Conservation (phyloP, 2,329 filamentous ascomycete species). For the Ascochyta fabae region DNA sequence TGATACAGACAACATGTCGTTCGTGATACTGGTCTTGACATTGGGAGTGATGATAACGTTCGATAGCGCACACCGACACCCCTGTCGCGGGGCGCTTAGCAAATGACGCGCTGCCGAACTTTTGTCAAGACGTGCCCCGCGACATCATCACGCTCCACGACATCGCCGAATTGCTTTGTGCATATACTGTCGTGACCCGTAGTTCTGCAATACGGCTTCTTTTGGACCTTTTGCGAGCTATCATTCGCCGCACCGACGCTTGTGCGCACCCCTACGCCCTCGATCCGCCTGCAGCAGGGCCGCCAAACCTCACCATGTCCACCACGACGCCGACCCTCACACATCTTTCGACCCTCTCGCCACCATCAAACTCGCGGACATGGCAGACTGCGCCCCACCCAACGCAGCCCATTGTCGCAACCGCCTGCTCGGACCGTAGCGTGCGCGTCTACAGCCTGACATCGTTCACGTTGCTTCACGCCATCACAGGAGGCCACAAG, state of each 20-base stretch:
- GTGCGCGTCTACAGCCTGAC: slow-evolving; percentile 89
- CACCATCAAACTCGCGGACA: slow-evolving; percentile 67
- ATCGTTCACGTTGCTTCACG: slow-evolving; percentile 78
- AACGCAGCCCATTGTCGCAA: slow-evolving; percentile 84
- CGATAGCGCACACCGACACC: slow-evolving; percentile 24
- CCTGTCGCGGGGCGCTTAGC: slow-evolving; percentile 23
- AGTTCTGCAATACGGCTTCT: background rate
- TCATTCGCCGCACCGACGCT: background rate
- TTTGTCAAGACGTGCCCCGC: slow-evolving; percentile 17
- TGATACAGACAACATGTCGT: background rate
- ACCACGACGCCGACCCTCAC: slow-evolving; percentile 37
- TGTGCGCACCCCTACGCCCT: background rate
- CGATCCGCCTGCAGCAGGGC: slow-evolving; percentile 8
- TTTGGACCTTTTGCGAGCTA: background rate
- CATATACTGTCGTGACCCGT: background rate
- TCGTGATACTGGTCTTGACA: background rate
- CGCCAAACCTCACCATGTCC: slow-evolving; percentile 28
- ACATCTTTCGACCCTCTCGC: slow-evolving; percentile 60
- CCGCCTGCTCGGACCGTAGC: slow-evolving; percentile 82
- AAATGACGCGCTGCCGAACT: slow-evolving; percentile 33
- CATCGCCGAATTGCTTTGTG: slow-evolving; percentile 1
- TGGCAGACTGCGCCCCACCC: slow-evolving; percentile 90
- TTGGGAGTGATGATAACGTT: slow-evolving; percentile 1
- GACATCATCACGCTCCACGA: background rate
- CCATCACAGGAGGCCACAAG: slow-evolving; percentile 85